These are phyloP conservation scores for Xylariaceae sp. DNA, from an alignment of 2,329 filamentous ascomycete genomes.

Conservation along the genomic window DNA sequence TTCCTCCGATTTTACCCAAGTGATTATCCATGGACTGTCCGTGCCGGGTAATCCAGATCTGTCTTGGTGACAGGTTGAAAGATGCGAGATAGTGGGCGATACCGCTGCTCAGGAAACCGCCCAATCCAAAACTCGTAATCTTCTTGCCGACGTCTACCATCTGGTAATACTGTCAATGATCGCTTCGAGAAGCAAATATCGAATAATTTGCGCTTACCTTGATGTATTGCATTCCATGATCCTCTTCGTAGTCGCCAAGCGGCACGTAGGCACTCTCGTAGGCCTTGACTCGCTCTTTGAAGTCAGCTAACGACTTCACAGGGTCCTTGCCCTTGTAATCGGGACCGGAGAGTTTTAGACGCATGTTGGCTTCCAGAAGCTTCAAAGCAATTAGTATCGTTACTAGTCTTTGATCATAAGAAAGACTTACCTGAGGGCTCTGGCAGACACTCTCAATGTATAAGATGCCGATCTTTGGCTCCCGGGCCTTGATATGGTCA, in stretches of 20 bases:
- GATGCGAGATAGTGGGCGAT: slow-evolving; percentile 94
- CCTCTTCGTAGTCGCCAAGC: slow-evolving; percentile 85
- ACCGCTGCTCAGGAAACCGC: slow-evolving; percentile 86
- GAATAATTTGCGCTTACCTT: slow-evolving; percentile 45
- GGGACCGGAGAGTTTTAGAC: slow-evolving; percentile 88
- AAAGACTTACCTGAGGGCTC: slow-evolving; percentile 57
- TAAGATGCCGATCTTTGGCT: slow-evolving; percentile 83
- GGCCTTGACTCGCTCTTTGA: slow-evolving; percentile 84
- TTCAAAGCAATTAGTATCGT: slow-evolving; percentile 20
- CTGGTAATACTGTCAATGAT: slow-evolving; percentile 28
- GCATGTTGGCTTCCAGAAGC: slow-evolving; percentile 93
- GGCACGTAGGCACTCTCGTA: slow-evolving; percentile 95
- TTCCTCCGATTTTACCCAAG: slow-evolving; percentile 82
- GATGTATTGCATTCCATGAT: slow-evolving; percentile 88
- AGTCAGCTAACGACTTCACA: slow-evolving; percentile 76
- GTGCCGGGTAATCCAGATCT: slow-evolving; percentile 97
- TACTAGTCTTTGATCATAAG: too few relatives aligned
- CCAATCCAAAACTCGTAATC: slow-evolving; percentile 82
- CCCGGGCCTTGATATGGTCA: slow-evolving; percentile 73
- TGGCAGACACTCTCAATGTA: slow-evolving; percentile 95
- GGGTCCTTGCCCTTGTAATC: slow-evolving; percentile 97
- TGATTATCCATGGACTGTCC: slow-evolving; percentile 88
- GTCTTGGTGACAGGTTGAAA: slow-evolving; percentile 90
- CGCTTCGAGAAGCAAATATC: neutral
- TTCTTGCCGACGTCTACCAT: slow-evolving; percentile 98